Conservation (phyloP, 768 basidiomycete species). For the Psilocybe tampanensis region DNA sequence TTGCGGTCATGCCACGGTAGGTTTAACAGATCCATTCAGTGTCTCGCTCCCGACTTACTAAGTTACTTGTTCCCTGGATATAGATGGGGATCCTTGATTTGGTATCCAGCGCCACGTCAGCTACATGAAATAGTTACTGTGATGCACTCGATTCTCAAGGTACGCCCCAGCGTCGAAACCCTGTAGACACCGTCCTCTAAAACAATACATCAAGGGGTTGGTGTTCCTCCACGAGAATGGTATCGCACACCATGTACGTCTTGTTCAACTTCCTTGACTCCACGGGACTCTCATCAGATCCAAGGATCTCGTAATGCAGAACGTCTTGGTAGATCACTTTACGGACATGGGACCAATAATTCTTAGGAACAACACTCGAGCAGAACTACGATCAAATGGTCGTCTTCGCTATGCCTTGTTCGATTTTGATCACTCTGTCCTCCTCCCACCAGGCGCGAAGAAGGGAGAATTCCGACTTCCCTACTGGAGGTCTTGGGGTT, state of each 20-base stretch:
- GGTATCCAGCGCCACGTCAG: not conserved
- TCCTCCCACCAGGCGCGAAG: slow-evolving; percentile 10
- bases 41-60: too few species aligned
- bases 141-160: slow-evolving; percentile 11
- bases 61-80: too few species aligned
- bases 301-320: slow-evolving; percentile 12
- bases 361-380: slow-evolving; percentile 5
- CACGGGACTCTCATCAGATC: too few species aligned
- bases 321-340: slow-evolving; percentile 22
- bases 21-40: too few species aligned
- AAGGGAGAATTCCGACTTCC: slow-evolving; percentile 4
- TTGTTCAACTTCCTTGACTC: not conserved
- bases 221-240: slow-evolving; percentile 20
- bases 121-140: too few species aligned
- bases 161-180: too few species aligned
- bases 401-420: slow-evolving; percentile 19
- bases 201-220: slow-evolving; percentile 11
- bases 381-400: not conserved
- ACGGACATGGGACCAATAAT: not conserved
- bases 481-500: not conserved
- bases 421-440: slow-evolving; percentile 22
- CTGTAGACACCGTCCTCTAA: not conserved
- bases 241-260: slow-evolving; percentile 20
- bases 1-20: slow-evolving; percentile 33
- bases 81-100: too few species aligned